Conservation (phyloP, 2,329 filamentous ascomycete species). For the Ophiostoma quercus region DNA sequence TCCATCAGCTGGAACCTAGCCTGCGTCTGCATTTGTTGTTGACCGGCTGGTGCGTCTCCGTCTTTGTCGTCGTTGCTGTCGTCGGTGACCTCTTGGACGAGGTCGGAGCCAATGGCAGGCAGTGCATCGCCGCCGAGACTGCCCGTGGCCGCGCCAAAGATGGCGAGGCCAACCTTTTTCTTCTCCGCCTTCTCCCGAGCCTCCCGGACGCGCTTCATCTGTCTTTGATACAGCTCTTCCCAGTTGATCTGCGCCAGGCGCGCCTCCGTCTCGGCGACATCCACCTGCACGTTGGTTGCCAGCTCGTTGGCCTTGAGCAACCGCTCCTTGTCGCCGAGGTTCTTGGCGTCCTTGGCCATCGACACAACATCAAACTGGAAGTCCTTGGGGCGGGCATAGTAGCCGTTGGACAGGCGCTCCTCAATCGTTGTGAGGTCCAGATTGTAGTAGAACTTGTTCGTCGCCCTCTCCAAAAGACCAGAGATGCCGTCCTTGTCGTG, state of each 20-base stretch:
- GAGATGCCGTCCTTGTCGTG: slow-evolving; percentile 73
- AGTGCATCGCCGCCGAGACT: slow-evolving; percentile 13
- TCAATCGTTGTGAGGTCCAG: slow-evolving; percentile 89
- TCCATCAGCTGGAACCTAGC: slow-evolving; percentile 51
- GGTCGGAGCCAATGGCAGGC: slow-evolving; percentile 22
- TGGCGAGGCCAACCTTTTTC: slow-evolving; percentile 55
- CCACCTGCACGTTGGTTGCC: slow-evolving; percentile 87
- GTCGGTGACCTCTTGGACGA: not conserved
- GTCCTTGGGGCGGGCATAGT: slow-evolving; percentile 84
- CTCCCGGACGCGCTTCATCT: slow-evolving; percentile 59
- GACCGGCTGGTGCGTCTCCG: slow-evolving; percentile 26
- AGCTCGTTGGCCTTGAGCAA: slow-evolving; percentile 87
- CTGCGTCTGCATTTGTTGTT: slow-evolving; percentile 24
- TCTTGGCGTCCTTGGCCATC: slow-evolving; percentile 77
- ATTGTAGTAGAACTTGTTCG: slow-evolving; percentile 89
- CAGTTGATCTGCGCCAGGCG: slow-evolving; percentile 61
- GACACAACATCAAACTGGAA: slow-evolving; percentile 84
- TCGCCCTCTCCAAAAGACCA: slow-evolving; percentile 69
- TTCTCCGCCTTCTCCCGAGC: slow-evolving; percentile 58
- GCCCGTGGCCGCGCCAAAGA: slow-evolving; percentile 36
- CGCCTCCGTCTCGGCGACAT: slow-evolving; percentile 69
- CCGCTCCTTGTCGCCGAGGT: slow-evolving; percentile 74
- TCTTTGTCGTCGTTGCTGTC: slow-evolving; percentile 1
- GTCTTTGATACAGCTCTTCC: slow-evolving; percentile 72
- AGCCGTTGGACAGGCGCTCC: slow-evolving; percentile 93